Evolutionary conservation across 345 rosid genomes (phyloP).

Genomic region (Physaria fendleri): DNA sequence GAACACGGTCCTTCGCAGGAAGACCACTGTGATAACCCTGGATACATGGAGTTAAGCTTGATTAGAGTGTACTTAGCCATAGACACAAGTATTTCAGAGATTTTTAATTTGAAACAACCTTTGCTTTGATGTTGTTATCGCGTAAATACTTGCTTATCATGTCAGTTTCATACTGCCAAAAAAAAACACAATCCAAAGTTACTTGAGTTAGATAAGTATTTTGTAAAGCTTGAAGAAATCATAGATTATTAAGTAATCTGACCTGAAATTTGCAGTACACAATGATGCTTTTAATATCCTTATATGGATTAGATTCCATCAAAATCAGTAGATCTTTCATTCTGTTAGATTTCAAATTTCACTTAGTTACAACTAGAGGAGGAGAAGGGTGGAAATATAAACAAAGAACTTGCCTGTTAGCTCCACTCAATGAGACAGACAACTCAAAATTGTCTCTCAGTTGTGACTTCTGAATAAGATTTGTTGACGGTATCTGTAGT

Average conservation of each 20-base stretch:
- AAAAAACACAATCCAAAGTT: conserved; percentile 11
- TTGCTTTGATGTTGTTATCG: conserved; percentile 68
- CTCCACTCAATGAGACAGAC: conserved; percentile 67
- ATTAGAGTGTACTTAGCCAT: conserved; percentile 22
- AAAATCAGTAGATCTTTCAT: conserved; percentile 72
- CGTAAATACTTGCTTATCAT: conserved; percentile 68
- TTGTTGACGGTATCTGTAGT: conserved; percentile 70
- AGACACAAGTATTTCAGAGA: conserved; percentile 3
- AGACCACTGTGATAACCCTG: conserved; percentile 93
- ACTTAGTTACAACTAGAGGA: background rate
- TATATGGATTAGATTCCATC: conserved; percentile 60
- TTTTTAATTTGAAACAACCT: conserved; percentile 41
- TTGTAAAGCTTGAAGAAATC: background rate
- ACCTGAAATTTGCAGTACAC: conserved; percentile 99
- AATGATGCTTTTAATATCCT: conserved; percentile 70
- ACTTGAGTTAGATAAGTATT: background rate
- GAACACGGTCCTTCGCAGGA: conserved; percentile 65
- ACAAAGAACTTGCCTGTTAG: conserved; percentile 51
- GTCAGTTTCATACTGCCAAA: conserved; percentile 77
- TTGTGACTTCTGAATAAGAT: conserved; percentile 63
- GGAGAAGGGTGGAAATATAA: conserved; percentile 7
- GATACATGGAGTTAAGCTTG: conserved; percentile 21
- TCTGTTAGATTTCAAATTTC: conserved; percentile 36
- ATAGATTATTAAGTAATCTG: conserved; percentile 3
- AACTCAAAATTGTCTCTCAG: conserved; percentile 68